Percentiles rank a stretch among this genome's conserved stretches.
Evolutionary conservation across 129 eudicot species (phyloP).

Genomic region (Chrysanthemum lavandulifolium): DNA sequence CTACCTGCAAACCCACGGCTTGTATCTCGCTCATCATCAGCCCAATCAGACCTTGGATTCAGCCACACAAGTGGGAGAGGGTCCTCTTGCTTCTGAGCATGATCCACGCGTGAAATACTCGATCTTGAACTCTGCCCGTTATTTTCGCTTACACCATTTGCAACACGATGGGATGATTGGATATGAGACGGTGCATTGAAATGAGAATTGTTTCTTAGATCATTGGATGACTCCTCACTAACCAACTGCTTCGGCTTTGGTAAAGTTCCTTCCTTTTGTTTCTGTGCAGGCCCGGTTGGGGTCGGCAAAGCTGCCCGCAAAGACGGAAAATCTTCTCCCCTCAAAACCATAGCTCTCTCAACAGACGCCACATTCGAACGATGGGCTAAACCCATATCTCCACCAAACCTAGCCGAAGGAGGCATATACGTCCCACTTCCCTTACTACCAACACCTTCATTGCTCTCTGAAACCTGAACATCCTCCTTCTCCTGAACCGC

Average conservation of each 20-base stretch:
- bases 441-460: constrained; percentile 31
- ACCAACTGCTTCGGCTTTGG: constrained; percentile 56
- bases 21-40: constrained; percentile 98
- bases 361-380: constrained; percentile 27
- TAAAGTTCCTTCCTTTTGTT: constrained; percentile 56
- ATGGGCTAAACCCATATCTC: constrained; percentile 26
- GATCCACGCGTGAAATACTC: constrained; percentile 38
- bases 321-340: constrained; percentile 98
- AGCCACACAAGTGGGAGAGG: constrained; percentile 67
- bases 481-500: constrained; percentile 54
- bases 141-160: constrained; percentile 38
- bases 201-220: constrained; percentile 39
- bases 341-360: constrained; percentile 67
- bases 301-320: constrained; percentile 69
- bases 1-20: constrained; percentile 51
- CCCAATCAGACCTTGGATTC: constrained; percentile 99
- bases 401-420: constrained; percentile 61
- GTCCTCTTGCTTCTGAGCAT: constrained; percentile 54
- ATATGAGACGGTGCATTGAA: constrained; percentile 42
- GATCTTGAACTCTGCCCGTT: constrained; percentile 35
- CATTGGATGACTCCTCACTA: constrained; percentile 50
- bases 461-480: constrained; percentile 31
- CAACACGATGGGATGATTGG: constrained; percentile 37
- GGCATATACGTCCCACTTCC: constrained; percentile 58
- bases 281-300: constrained; percentile 48